Base-by-base conservation (phyloP, 495 filamentous ascomycete species). In the Podospora pseudocomata region DNA sequence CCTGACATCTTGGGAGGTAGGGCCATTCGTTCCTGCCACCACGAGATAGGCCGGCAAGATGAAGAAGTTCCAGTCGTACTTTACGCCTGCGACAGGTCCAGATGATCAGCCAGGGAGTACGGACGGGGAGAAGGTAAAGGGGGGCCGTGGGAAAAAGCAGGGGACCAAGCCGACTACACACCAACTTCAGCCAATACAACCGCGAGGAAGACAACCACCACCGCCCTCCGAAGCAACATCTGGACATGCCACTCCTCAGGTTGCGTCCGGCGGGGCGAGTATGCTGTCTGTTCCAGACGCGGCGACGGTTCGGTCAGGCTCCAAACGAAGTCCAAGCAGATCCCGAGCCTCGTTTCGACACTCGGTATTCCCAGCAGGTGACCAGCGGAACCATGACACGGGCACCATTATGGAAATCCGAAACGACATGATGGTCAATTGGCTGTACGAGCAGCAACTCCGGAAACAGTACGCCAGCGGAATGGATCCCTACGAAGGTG, bases 391-490 rank as follows among this genome's bases (percentile, higher is more conserved):
- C 64, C 5, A 53, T 53, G 71, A 76, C 54, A 19, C 58, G 18
- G 80, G 83, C 49, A 77, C 78, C 39, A 72, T 88, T 28, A 70
- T 76, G 55, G 81, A 87, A 61, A 83, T 89, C 70, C 86, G 86
- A 73, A 76, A 71, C 65, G 84, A 87, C 72, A 83, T 90, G 65
- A 85, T 87, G 80, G 85, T 86, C 69, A 85, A 84, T 65, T 88
- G 83, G 80, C 76, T 90, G n/a, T 83, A 86, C 70, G 83, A 87
- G 66, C 82, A 86, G 70, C 88, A 88, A 68, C 71, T 83, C 65
- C 84, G 87, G 70, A 81, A 78, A 64, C 78, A 87, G 67, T 90
- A 88, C 83, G 81, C 82, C 0, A 80, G 79, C n/a, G 83, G 83
- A 19, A 67, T 77, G 56, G 74, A 80, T 20, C 79, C 81, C 11